Evolutionary conservation across 495 filamentous ascomycete species (phyloP).

Genomic region (Aspergillus funiculosus): DNA sequence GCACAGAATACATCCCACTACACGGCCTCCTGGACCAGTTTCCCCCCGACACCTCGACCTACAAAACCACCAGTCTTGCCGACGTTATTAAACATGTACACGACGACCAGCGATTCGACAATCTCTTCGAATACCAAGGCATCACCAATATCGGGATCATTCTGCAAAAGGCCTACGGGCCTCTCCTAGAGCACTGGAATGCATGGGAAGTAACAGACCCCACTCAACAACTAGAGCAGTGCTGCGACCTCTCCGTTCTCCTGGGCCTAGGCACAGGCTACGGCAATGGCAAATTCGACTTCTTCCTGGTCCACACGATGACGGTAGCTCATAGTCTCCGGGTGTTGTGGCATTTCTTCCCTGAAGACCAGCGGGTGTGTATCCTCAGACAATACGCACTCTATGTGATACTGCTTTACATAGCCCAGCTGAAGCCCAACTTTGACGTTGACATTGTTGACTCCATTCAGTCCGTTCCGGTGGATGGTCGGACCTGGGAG

Average conservation of each 20-base stretch:
- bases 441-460: slow-evolving; percentile 46
- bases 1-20: slow-evolving; percentile 59
- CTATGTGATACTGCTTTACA: slow-evolving; percentile 58
- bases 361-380: slow-evolving; percentile 50
- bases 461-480: slow-evolving; percentile 46
- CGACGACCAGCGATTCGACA: slow-evolving; percentile 34
- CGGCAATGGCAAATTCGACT: slow-evolving; percentile 56
- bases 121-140: slow-evolving; percentile 48
- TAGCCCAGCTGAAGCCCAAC: slow-evolving; percentile 52
- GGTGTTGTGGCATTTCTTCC: slow-evolving; percentile 62
- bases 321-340: slow-evolving; percentile 69
- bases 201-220: slow-evolving; percentile 60
- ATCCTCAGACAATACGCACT: slow-evolving; percentile 70
- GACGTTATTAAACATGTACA: slow-evolving; percentile 51
- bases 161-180: slow-evolving; percentile 53
- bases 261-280: slow-evolving; percentile 55
- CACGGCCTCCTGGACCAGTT: slow-evolving; percentile 67
- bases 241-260: slow-evolving; percentile 56
- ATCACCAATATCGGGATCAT: slow-evolving; percentile 54
- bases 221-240: slow-evolving; percentile 55
- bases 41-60: slow-evolving; percentile 19
- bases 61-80: slow-evolving; percentile 45
- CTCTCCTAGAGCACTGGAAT: slow-evolving; percentile 75
- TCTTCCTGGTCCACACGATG: slow-evolving; percentile 65
- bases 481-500: slow-evolving; percentile 55